Percentiles rank a stretch among this genome's conserved stretches.
phyloP scores from a whole-genome alignment of 2,329 filamentous ascomycete species.

The Coccinonectria pachysandricola region DNA sequence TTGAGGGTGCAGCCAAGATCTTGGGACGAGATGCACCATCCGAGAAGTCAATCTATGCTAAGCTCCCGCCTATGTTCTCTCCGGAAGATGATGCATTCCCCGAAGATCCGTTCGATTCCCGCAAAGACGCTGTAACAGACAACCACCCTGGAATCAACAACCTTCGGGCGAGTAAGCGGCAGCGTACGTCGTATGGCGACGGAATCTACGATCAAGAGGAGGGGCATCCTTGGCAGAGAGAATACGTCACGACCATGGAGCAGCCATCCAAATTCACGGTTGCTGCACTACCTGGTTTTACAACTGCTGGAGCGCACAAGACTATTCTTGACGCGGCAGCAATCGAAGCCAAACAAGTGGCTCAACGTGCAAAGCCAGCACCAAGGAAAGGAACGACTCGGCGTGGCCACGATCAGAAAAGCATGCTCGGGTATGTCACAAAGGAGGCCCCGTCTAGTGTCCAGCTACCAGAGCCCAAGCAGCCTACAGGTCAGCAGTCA shows the following conservation, averaged over 20 bases:
- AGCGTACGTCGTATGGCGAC: slow-evolving; percentile 13
- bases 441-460: too few relatives aligned
- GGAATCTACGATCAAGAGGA: slow-evolving; percentile 7
- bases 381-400: slow-evolving; percentile 20
- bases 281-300: slow-evolving; percentile 47
- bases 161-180: slow-evolving; percentile 19
- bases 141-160: slow-evolving; percentile 10
- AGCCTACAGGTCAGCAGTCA: too few relatives aligned
- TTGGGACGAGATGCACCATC: slow-evolving; percentile 52
- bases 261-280: slow-evolving; percentile 48
- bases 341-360: slow-evolving; percentile 10
- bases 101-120: slow-evolving; percentile 42
- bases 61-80: slow-evolving; percentile 41
- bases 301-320: slow-evolving; percentile 48
- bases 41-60: slow-evolving; percentile 41
- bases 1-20: slow-evolving; percentile 61
- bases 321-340: slow-evolving; percentile 23
- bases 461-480: too few relatives aligned
- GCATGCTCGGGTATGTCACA: slow-evolving; percentile 32
- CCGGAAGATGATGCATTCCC: slow-evolving; percentile 61
- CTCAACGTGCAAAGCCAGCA: slow-evolving; percentile 8
- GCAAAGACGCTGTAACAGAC: slow-evolving; percentile 16
- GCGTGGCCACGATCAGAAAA: slow-evolving; percentile 29
- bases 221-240: slow-evolving; percentile 30
- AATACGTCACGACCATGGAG: slow-evolving; percentile 53